Evolutionary conservation across 208 protist species (phyloP), one percentile per base, ranked within the genome.

Genomic region (Vickermania ingenoplastis): DNA sequence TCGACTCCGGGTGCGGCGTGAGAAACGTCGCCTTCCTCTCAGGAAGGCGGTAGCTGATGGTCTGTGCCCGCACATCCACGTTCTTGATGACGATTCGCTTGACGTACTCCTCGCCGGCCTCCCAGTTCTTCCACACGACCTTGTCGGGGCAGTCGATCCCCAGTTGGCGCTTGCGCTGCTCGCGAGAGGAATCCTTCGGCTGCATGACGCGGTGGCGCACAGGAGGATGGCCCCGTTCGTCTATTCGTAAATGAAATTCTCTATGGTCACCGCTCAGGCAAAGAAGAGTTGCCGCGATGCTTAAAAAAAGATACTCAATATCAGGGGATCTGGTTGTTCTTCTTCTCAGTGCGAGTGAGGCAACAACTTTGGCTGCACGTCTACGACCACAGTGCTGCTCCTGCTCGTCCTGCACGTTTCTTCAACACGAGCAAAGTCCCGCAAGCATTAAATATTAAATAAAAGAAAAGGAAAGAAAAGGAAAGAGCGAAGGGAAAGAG

Each of bases 61-160:
- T 84, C 65, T 95, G 87, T 5, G 77, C 73, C 21, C 73, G 61
- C 3, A 29, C 53, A 45, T 86, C 82, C 21, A 90, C 21, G 69
- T 97, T 97, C 31, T 90, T 91, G 41, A 97, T 73, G 24, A 79
- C 67, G n/a, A 97, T 67, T 64, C 77, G 81, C 25, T 78, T 77
- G n/a, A 69, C 75, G 69, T 96, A 92, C 73, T 96, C 86, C 17
- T 77, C 75, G 0, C 84, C 90, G 13, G 88, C 78, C 48, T 83
- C 77, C 89, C 92, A 96, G 28, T 81, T 58, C 41, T 89, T 88
- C 87, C 90, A 96, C 14, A 79, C 68, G 26, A 96, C 61, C 26
- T 77, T 75, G 58, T 89, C 81, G 14, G 72, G 69, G 64, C 90
- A 87, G 59, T 96, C 90, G 53, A 96, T 70, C 21, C 90, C 90